Conservation (phyloP, 257 asterid species). For the Fraxinus anomala region DNA sequence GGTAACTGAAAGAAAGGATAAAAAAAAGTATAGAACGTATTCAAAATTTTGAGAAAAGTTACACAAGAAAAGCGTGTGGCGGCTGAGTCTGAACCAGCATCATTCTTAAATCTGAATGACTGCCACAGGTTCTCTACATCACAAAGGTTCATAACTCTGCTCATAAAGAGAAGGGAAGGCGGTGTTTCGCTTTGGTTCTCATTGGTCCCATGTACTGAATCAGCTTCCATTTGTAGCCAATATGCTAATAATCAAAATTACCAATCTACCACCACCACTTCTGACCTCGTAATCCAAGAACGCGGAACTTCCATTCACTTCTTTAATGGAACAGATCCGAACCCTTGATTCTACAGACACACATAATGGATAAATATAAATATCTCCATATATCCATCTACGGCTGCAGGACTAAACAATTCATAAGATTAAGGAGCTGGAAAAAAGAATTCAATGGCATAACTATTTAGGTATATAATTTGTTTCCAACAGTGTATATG, state of each 20-base stretch:
- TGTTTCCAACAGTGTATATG: neutral
- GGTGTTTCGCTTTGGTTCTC: neutral
- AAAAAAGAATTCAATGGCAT: neutral
- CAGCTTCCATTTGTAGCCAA: neutral
- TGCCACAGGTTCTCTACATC: neutral
- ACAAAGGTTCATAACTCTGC: too few relatives aligned
- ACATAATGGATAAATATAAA: neutral
- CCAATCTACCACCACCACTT: neutral
- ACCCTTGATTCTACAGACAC: neutral
- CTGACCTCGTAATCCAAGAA: neutral
- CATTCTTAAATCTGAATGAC: neutral
- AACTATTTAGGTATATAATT: neutral
- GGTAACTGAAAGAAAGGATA: too few relatives aligned
- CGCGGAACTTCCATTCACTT: neutral
- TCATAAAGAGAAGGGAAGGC: neutral
- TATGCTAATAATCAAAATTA: neutral
- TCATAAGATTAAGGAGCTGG: neutral
- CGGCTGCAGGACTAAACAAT: neutral
- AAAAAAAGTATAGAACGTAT: too few relatives aligned
- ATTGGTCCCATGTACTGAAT: neutral
- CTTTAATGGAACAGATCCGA: neutral
- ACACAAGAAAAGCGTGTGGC: neutral
- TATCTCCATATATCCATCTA: neutral
- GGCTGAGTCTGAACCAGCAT: neutral
- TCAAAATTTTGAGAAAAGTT: neutral